Conservation (phyloP, 495 filamentous ascomycete species). For the Podospora sp. region DNA sequence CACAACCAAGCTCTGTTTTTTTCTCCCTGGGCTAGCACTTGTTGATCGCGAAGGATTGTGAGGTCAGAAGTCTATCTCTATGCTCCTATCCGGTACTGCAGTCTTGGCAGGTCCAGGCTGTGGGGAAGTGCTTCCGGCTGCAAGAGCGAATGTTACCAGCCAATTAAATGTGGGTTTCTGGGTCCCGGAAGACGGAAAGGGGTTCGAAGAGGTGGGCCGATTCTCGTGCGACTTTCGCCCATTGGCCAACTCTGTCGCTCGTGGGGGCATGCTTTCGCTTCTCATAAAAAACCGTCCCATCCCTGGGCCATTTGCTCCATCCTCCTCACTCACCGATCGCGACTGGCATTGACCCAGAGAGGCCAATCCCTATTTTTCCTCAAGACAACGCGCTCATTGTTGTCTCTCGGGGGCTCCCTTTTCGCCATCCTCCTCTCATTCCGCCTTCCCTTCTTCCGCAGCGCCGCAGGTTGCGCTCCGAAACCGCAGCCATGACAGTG, state of each 20-base stretch:
- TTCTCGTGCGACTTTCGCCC: constrained; percentile 28
- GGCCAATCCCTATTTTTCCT: constrained; percentile 5
- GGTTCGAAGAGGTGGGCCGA: constrained; percentile 34
- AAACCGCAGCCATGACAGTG: constrained; percentile 38
- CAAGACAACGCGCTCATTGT: neutral
- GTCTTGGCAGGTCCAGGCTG: constrained; percentile 30
- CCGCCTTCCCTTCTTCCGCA: neutral
- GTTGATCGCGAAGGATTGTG: neutral
- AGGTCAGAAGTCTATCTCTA: constrained; percentile 15
- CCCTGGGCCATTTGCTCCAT: constrained; percentile 20
- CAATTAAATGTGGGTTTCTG: constrained; percentile 7
- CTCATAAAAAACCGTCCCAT: constrained; percentile 33
- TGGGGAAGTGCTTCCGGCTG: constrained; percentile 7
- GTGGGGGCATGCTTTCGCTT: constrained; percentile 11
- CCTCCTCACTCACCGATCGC: constrained; percentile 21
- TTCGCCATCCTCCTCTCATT: neutral
- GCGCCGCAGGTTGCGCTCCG: neutral
- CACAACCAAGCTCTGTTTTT: neutral
- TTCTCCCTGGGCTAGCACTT: neutral
- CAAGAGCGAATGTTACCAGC: constrained; percentile 11
- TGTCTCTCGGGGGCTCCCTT: neutral
- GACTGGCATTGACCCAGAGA: constrained; percentile 17
- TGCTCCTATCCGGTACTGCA: constrained; percentile 23
- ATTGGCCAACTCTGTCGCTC: constrained; percentile 9
- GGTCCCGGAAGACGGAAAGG: constrained; percentile 36